Evolutionary conservation across 352 stramenopile genomes (phyloP).

Genomic region (Aphanomyces invadans): DNA sequence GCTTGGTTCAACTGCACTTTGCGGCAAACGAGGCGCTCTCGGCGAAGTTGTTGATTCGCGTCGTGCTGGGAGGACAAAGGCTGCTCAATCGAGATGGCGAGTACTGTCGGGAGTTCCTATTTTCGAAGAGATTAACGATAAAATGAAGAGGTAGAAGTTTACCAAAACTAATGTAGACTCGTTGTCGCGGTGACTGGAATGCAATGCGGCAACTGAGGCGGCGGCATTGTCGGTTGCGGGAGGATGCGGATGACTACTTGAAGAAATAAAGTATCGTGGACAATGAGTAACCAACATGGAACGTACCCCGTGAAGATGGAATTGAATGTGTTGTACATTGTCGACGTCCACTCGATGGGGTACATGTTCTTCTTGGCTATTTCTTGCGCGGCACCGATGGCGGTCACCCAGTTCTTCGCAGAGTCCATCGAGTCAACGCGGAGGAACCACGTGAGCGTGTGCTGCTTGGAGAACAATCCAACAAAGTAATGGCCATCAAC

Average conservation of each 20-base stretch:
- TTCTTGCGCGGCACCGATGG: conserved; percentile 70
- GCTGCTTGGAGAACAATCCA: conserved; percentile 71
- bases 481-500: conserved; percentile 46
- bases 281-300: neutral
- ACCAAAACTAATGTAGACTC: neutral
- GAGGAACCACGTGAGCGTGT: conserved; percentile 72
- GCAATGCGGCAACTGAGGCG: neutral
- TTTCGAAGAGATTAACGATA: neutral
- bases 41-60: neutral
- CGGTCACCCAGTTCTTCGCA: conserved; percentile 62
- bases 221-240: neutral
- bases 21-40: conserved; percentile 14
- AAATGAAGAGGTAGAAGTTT: too few species aligned
- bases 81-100: neutral
- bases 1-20: conserved; percentile 17
- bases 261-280: too few species aligned
- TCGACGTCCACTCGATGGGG: conserved; percentile 49
- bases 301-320: neutral
- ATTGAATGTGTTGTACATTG: conserved; percentile 38
- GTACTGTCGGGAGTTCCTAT: neutral
- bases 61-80: neutral
- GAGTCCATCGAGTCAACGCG: conserved; percentile 64
- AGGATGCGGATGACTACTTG: neutral
- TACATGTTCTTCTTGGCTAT: conserved; percentile 62
- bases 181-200: neutral